Conservation (phyloP, 2,329 filamentous ascomycete species). For the Pyricularia grisea region DNA sequence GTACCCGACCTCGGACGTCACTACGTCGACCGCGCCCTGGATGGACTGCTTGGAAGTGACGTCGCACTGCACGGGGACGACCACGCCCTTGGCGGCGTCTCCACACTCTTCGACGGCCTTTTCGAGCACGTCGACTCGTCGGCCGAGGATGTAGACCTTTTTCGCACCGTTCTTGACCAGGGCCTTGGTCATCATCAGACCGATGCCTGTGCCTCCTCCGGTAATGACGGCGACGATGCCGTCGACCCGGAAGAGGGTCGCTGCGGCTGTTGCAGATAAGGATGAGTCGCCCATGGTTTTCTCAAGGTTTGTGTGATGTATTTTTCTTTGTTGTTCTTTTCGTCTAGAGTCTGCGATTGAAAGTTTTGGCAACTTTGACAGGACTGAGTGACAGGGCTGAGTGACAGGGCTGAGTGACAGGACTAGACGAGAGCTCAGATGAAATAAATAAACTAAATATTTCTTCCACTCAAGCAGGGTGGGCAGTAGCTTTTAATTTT, state of each 20-base stretch:
- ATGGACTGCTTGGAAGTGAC: slow-evolving; percentile 36
- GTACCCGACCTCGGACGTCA: slow-evolving; percentile 46
- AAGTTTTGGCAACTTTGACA: not conserved
- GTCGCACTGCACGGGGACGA: slow-evolving; percentile 28
- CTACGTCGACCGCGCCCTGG: slow-evolving; percentile 46
- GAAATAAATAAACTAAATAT: not conserved
- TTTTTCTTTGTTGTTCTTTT: not conserved
- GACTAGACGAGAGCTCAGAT: not conserved
- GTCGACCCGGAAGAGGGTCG: slow-evolving; percentile 34
- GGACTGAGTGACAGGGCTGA: no score
- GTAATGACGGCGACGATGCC: slow-evolving; percentile 46
- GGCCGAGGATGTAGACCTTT: slow-evolving; percentile 41
- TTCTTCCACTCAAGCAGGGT: not conserved
- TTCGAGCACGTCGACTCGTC: slow-evolving; percentile 32
- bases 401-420: no score
- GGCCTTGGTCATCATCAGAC: slow-evolving; percentile 29
- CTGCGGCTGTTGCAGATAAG: slow-evolving; percentile 8
- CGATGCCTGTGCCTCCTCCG: slow-evolving; percentile 38
- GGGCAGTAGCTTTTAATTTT: not conserved
- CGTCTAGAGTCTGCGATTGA: not conserved
- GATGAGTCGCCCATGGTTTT: not conserved
- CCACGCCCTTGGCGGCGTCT: slow-evolving; percentile 8
- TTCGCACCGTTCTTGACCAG: slow-evolving; percentile 39
- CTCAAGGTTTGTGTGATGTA: not conserved
- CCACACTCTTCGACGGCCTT: slow-evolving; percentile 23